A percentile compares a stretch with the other conserved stretches of the same genome.
Evolutionary conservation across 1,284 basidiomycete genomes (phyloP).

Genomic region (Cutaneotrichosporon mucoides): DNA sequence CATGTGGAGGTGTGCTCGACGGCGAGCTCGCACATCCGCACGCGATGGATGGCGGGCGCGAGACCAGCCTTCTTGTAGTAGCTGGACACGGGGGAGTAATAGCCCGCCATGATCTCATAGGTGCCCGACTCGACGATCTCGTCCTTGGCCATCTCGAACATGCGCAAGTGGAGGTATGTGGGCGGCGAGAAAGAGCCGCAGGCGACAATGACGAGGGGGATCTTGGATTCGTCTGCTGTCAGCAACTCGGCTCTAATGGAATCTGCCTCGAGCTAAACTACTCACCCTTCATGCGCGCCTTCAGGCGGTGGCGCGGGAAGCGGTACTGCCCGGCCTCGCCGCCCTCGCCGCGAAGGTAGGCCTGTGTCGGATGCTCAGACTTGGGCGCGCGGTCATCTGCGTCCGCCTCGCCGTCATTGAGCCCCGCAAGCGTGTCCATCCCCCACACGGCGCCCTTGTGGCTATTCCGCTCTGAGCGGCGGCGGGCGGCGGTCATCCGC

Average conservation of each 20-base stretch:
- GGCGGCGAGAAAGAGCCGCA: conserved; percentile 58
- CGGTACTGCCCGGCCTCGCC: conserved; percentile 29
- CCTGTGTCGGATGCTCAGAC: conserved; percentile 37
- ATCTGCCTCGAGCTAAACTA: not conserved
- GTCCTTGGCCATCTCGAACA: conserved; percentile 99
- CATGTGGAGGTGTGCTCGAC: conserved; percentile 60
- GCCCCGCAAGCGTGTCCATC: conserved; percentile 30
- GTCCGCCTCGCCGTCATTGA: conserved; percentile 49
- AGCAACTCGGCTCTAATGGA: not conserved
- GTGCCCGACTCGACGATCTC: conserved; percentile 87
- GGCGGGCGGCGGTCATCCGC: not conserved
- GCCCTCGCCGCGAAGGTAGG: conserved; percentile 36
- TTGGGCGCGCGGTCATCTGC: conserved; percentile 40
- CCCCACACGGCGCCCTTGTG: conserved; percentile 4
- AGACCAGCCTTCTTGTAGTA: conserved; percentile 88
- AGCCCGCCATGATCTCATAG: conserved; percentile 89
- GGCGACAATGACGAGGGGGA: conserved; percentile 53
- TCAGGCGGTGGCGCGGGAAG: conserved; percentile 50
- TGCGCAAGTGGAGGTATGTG: conserved; percentile 63
- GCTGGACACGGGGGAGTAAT: conserved; percentile 87
- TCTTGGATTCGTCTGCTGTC: conserved; percentile 49
- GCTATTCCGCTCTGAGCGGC: conserved; percentile 8
- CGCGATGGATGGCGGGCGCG: conserved; percentile 71
- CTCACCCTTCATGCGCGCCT: conserved; percentile 50
- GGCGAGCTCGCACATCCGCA: conserved; percentile 82